A percentile compares a stretch with the other conserved stretches of the same genome.
Evolutionary conservation across 306 rosid genomes (phyloP).

Genomic region (Trifolium dubium): DNA sequence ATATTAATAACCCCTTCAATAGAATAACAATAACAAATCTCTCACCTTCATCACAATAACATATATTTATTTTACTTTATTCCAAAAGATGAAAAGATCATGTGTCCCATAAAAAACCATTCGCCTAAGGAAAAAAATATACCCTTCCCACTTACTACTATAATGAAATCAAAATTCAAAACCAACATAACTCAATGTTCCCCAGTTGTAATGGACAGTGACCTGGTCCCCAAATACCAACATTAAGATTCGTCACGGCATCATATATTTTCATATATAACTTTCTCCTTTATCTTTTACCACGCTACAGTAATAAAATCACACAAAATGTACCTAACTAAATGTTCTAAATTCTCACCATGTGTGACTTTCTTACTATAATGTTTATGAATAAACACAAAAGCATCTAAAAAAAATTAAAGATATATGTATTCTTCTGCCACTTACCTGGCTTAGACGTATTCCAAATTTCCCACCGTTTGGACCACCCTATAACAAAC

Average conservation of each 20-base stretch:
- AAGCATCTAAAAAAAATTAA: constrained; percentile 12
- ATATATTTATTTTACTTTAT: background rate
- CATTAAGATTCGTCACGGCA: constrained; percentile 25
- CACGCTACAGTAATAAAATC: background rate
- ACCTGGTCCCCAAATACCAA: constrained; percentile 34
- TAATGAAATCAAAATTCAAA: constrained; percentile 10
- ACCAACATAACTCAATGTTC: constrained; percentile 21
- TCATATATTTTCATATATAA: constrained; percentile 3
- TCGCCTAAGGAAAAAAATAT: background rate
- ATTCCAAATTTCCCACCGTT: constrained; percentile 32
- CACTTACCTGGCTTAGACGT: constrained; percentile 29
- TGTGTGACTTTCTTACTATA: background rate
- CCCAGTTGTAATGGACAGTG: background rate
- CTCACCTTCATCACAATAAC: too few species aligned
- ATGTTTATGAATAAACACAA: background rate
- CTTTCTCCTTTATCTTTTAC: constrained; percentile 21
- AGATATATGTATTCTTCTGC: constrained; percentile 7
- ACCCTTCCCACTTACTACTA: background rate
- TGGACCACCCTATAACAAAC: constrained; percentile 18
- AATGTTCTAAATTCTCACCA: background rate
- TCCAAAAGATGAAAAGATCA: background rate
- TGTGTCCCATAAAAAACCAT: constrained; percentile 6
- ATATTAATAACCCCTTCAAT: too few species aligned
- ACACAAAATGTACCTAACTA: background rate
- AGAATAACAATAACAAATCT: too few species aligned